Evolutionary conservation across 306 rosid genomes (phyloP).

Genomic region (Pyrus betulifolia): DNA sequence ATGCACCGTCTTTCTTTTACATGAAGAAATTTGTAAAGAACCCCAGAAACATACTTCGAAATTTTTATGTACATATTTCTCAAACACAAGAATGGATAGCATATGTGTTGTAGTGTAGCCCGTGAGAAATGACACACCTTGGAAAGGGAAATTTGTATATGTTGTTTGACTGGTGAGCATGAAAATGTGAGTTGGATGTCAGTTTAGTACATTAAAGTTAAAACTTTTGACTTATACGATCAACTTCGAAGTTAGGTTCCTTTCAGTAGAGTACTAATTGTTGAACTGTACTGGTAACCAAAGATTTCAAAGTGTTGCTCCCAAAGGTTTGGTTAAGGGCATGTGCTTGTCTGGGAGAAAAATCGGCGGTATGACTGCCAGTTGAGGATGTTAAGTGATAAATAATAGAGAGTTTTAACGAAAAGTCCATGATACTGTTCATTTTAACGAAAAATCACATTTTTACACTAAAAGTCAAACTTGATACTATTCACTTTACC

Average conservation of each 20-base stretch:
- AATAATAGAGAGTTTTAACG: no score
- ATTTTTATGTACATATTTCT: not conserved
- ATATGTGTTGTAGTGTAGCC: not conserved
- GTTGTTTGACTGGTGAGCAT: not conserved
- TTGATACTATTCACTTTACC: no score
- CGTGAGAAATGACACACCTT: not conserved
- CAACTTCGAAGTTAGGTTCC: not conserved
- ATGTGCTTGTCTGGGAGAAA: not conserved
- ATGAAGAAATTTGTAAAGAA: not conserved
- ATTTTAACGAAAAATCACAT: no score
- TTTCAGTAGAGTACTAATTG: not conserved
- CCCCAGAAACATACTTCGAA: not conserved
- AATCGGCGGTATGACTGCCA: not conserved
- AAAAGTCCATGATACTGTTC: no score
- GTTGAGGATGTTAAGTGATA: not conserved
- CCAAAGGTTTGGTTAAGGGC: not conserved
- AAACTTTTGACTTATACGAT: not conserved
- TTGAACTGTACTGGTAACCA: not conserved
- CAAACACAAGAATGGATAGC: not conserved
- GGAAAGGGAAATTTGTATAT: not conserved
- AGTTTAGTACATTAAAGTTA: not conserved
- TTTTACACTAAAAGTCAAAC: no score
- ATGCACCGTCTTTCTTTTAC: not conserved
- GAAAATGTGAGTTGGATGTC: not conserved
- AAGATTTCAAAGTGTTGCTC: not conserved